Conservation (phyloP, 345 rosid species). For the Crucihimalaya himalaica region DNA sequence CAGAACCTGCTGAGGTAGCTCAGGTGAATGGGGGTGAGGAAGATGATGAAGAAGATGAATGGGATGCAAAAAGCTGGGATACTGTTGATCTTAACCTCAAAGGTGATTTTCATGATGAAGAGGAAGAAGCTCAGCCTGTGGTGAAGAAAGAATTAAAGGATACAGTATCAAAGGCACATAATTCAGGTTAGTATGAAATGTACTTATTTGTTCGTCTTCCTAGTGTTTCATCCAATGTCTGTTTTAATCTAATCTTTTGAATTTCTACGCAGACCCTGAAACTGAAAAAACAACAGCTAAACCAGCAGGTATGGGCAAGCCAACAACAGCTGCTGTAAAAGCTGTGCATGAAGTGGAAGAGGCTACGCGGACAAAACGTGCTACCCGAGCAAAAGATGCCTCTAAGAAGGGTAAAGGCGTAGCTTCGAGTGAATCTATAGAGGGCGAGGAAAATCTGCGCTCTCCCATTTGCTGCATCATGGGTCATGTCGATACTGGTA, state of each 20-base stretch:
- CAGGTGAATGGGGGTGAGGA: slow-evolving; percentile 67
- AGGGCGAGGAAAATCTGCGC: slow-evolving; percentile 66
- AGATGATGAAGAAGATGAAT: slow-evolving; percentile 81
- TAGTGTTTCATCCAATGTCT: not conserved
- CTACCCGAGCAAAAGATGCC: slow-evolving; percentile 41
- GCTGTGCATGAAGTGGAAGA: slow-evolving; percentile 45
- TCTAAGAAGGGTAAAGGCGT: slow-evolving; percentile 45
- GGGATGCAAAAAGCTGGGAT: slow-evolving; percentile 99
- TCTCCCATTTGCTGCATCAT: slow-evolving; percentile 96
- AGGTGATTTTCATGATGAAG: slow-evolving; percentile 90
- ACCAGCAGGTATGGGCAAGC: slow-evolving; percentile 43
- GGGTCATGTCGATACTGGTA: slow-evolving; percentile 99
- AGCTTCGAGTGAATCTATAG: slow-evolving; percentile 41
- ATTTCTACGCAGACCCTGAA: slow-evolving; percentile 31
- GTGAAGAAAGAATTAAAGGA: slow-evolving; percentile 56
- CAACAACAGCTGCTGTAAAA: slow-evolving; percentile 20
- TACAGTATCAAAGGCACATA: slow-evolving; percentile 39
- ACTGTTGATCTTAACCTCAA: slow-evolving; percentile 72
- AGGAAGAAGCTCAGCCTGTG: slow-evolving; percentile 60
- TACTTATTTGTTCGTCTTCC: slow-evolving; percentile 7
- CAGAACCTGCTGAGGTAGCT: slow-evolving; percentile 47
- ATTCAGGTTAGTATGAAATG: slow-evolving; percentile 46
- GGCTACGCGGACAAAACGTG: slow-evolving; percentile 21
- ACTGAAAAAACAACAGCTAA: slow-evolving; percentile 36
- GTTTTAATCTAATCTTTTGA: slow-evolving; percentile 13